Evolutionary conservation across 2,329 filamentous ascomycete genomes (phyloP).

Genomic region (Colletotrichum camelliae): DNA sequence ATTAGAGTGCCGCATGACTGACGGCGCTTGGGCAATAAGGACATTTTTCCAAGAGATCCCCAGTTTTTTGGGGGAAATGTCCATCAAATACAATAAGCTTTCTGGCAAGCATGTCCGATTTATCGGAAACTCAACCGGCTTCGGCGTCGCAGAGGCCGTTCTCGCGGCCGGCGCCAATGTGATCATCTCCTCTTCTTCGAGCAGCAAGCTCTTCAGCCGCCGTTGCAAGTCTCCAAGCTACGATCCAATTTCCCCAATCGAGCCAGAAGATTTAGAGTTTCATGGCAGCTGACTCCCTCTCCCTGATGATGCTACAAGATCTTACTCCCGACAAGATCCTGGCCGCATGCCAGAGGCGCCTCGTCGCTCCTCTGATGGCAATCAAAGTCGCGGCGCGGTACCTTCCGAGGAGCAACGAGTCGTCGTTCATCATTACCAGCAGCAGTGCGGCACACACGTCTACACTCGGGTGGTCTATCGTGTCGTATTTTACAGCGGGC

Average conservation of each 20-base stretch:
- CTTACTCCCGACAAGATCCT: slow-evolving; percentile 43
- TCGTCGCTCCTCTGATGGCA: slow-evolving; percentile 55
- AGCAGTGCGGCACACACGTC: slow-evolving; percentile 59
- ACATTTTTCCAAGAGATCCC: fast-evolving
- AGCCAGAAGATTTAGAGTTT: slow-evolving; percentile 32
- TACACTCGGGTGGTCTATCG: slow-evolving; percentile 53
- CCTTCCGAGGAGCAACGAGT: slow-evolving; percentile 43
- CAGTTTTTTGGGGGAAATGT: neutral
- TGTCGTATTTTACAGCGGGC: slow-evolving; percentile 25
- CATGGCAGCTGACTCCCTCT: slow-evolving; percentile 52
- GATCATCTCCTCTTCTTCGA: slow-evolving; percentile 64
- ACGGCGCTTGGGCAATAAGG: neutral
- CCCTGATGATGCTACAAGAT: slow-evolving; percentile 38
- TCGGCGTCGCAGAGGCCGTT: slow-evolving; percentile 61
- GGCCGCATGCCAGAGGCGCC: slow-evolving; percentile 46
- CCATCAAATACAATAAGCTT: slow-evolving; percentile 32
- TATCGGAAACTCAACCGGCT: slow-evolving; percentile 68
- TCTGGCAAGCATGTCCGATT: slow-evolving; percentile 54
- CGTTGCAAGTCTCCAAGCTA: slow-evolving; percentile 41
- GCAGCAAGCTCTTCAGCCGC: slow-evolving; percentile 50
- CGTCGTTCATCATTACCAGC: slow-evolving; percentile 62
- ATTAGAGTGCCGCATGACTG: too few relatives aligned
- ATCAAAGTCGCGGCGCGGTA: slow-evolving; percentile 54
- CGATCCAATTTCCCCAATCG: fast-evolving
- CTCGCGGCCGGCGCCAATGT: slow-evolving; percentile 61